Conservation (phyloP, 345 rosid species). For the Sonneratia alba region DNA sequence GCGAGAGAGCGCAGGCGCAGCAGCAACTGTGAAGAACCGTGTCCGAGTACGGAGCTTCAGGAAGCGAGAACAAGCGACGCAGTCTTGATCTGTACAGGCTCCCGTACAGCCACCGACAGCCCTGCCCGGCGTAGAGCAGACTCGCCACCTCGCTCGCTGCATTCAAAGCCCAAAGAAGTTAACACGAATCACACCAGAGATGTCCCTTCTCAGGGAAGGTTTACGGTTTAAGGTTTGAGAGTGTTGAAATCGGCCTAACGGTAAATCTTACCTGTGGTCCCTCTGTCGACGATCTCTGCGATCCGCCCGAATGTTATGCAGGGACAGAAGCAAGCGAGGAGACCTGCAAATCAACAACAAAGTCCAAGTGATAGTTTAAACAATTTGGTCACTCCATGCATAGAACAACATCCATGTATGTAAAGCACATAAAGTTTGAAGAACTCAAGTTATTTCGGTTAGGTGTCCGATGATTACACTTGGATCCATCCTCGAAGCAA, state of each 20-base stretch:
- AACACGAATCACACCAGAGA: too few species aligned
- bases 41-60: conserved; percentile 45
- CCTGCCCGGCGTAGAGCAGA: conserved; percentile 23
- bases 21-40: conserved; percentile 34
- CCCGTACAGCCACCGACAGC: conserved; percentile 34
- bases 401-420: neutral
- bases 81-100: conserved; percentile 30
- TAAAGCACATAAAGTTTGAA: neutral
- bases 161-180: neutral
- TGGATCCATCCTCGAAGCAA: conserved; percentile 37
- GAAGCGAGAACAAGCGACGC: conserved; percentile 27
- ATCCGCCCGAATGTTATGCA: conserved; percentile 42
- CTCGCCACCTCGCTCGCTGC: conserved; percentile 26
- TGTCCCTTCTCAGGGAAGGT: neutral
- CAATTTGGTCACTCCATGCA: too few species aligned
- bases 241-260: neutral
- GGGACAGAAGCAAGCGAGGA: conserved; percentile 38
- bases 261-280: conserved; percentile 33
- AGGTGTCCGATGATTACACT: conserved; percentile 26
- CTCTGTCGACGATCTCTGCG: conserved; percentile 42
- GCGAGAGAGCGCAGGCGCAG: conserved; percentile 39
- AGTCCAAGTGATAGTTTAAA: neutral
- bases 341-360: conserved; percentile 23
- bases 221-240: neutral
- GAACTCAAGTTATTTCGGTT: neutral